phyloP scores from a whole-genome alignment of 805 yeast genomes.

The Saturnispora bothae region DNA sequence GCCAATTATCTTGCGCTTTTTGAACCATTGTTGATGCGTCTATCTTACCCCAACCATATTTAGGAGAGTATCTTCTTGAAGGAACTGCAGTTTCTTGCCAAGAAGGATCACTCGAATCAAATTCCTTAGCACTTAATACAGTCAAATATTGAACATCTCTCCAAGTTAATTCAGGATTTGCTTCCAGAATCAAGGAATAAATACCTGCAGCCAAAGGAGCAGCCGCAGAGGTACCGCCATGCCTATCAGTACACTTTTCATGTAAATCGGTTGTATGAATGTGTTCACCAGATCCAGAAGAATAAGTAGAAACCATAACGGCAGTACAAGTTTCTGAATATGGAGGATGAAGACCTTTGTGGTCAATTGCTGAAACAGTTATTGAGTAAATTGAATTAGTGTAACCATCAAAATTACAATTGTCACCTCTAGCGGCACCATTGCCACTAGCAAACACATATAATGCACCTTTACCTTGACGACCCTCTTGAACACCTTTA shows the following conservation, averaged over 20 bases:
- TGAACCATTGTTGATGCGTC: constrained; percentile 73
- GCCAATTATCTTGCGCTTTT: constrained; percentile 51
- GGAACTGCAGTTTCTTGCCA: constrained; percentile 65
- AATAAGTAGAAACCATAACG: constrained; percentile 85
- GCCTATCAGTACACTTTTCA: constrained; percentile 55
- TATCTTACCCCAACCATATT: constrained; percentile 84
- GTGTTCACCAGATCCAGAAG: constrained; percentile 82
- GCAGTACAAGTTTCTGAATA: constrained; percentile 94
- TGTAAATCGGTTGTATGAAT: constrained; percentile 81
- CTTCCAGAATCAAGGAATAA: constrained; percentile 69
- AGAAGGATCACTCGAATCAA: constrained; percentile 54
- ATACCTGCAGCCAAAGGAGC: constrained; percentile 98
- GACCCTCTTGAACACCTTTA: constrained; percentile 77
- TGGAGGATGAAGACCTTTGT: constrained; percentile 74
- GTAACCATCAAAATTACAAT: constrained; percentile 95
- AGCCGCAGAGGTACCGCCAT: constrained; percentile 98
- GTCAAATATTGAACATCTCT: constrained; percentile 86
- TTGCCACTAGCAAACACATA: constrained; percentile 96
- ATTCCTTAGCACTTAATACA: constrained; percentile 57
- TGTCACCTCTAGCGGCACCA: constrained; percentile 75
- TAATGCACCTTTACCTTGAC: constrained; percentile 70
- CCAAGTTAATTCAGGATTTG: constrained; percentile 87
- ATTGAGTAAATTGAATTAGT: constrained; percentile 92
- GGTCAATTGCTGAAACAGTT: constrained; percentile 90
- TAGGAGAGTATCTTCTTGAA: constrained; percentile 65